A percentile compares a stretch with the other conserved stretches of the same genome.
Conservation (phyloP, 768 basidiomycete species). For the Pleurotus platypus region DNA sequence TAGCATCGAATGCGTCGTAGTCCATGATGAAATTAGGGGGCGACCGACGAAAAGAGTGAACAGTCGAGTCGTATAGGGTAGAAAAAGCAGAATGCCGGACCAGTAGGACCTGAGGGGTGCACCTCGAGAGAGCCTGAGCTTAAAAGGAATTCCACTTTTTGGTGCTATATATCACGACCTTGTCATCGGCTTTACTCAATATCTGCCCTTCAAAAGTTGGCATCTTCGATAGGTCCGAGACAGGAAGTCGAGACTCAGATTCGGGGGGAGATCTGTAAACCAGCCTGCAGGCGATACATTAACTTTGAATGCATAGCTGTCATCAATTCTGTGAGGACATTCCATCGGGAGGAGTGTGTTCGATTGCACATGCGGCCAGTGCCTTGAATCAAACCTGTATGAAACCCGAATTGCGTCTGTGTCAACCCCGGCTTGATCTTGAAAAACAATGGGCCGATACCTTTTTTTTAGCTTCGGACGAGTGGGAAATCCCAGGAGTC, state of each 20-base stretch:
- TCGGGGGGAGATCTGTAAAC: not conserved
- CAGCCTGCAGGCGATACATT: constrained; percentile 3
- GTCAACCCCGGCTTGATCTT: constrained; percentile 1
- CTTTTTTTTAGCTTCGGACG: not conserved
- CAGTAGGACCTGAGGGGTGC: constrained; percentile 16
- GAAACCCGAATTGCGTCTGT: not conserved
- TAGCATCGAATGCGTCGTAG: constrained; percentile 78
- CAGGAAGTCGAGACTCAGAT: constrained; percentile 9
- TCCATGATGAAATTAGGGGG: constrained; percentile 50
- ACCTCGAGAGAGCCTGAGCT: constrained; percentile 26
- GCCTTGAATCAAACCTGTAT: constrained; percentile 2
- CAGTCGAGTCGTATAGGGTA: constrained; percentile 30
- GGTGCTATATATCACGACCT: constrained; percentile 3
- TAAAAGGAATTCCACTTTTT: constrained; percentile 29
- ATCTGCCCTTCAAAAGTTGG: not conserved
- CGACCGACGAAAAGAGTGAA: constrained; percentile 24
- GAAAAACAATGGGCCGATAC: not conserved
- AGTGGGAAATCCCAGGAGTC: too few relatives aligned
- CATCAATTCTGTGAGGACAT: constrained; percentile 4
- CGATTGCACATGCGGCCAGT: constrained; percentile 3
- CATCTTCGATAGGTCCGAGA: constrained; percentile 6
- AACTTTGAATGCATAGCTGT: not conserved
- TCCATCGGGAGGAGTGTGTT: constrained; percentile 1
- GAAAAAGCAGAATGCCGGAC: constrained; percentile 13
- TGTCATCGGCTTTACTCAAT: constrained; percentile 3